These are phyloP conservation scores for Xylaria scruposa DNA, from an alignment of 495 filamentous ascomycete genomes.

Conservation along the genomic window DNA sequence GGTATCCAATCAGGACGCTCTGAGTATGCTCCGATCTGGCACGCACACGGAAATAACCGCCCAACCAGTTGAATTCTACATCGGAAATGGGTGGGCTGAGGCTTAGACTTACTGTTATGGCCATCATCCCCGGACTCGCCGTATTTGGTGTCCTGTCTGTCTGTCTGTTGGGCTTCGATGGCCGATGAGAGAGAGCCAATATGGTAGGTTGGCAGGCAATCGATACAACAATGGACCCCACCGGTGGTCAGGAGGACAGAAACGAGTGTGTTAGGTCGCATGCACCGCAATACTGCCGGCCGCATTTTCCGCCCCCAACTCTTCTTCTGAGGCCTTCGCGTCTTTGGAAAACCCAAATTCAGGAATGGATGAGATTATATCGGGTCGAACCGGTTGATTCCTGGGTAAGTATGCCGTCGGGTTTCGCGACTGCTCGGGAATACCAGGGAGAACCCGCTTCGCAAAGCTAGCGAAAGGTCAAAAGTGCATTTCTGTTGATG, in stretches of 20 bases:
- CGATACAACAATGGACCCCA: not conserved
- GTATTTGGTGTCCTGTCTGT: not conserved
- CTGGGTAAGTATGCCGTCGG: not conserved
- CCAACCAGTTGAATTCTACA: not conserved
- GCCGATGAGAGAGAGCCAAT: not conserved
- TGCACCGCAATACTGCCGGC: not conserved
- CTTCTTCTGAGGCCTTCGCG: not conserved
- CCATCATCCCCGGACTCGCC: conserved; percentile 8
- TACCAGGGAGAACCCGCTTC: not conserved
- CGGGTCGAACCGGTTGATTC: not conserved
- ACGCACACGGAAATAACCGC: conserved; percentile 1
- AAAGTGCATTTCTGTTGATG: not conserved
- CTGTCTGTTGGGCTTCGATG: conserved; percentile 3
- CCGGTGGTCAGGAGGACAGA: conserved; percentile 16
- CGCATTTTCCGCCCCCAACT: conserved; percentile 8
- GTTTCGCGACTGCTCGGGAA: not conserved
- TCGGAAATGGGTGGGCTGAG: conserved; percentile 4
- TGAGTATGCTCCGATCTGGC: not conserved
- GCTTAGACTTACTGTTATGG: conserved; percentile 20
- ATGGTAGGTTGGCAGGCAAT: not conserved
- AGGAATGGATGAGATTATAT: not conserved
- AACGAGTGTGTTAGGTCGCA: not conserved
- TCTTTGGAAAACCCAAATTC: not conserved
- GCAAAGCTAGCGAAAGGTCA: not conserved
- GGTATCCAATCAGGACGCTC: not conserved